Percentiles rank a stretch among this genome's conserved stretches.
These are phyloP conservation scores for Cyathus striatus DNA, from an alignment of 768 basidiomycete genomes.

Conservation along the genomic window DNA sequence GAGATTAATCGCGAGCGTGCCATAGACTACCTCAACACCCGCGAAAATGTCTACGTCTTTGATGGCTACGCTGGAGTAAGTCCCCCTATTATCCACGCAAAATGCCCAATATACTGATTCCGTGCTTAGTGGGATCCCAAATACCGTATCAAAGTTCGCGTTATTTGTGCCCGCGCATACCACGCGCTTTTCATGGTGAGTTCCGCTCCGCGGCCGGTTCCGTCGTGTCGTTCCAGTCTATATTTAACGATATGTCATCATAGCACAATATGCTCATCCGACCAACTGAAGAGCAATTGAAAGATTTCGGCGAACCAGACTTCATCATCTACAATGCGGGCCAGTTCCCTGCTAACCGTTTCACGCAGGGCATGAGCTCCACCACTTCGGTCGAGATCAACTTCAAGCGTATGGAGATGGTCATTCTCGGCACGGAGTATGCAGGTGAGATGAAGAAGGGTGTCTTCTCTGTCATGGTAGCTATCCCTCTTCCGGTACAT, in stretches of 20 bases:
- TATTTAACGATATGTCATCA: too few species aligned
- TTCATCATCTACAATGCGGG: conserved; percentile 99
- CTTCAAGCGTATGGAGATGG: conserved; percentile 99
- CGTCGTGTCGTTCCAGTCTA: too few species aligned
- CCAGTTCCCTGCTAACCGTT: conserved; percentile 99
- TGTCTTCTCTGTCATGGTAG: conserved; percentile 96
- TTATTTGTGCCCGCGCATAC: conserved; percentile 97
- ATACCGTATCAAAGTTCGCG: conserved; percentile 99
- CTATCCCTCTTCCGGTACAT: too few species aligned
- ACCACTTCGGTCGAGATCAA: conserved; percentile 99
- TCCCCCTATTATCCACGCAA: conserved; percentile 4
- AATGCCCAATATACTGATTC: conserved; percentile 5
- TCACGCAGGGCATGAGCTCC: conserved; percentile 99
- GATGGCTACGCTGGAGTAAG: conserved; percentile 89
- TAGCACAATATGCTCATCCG: conserved; percentile 99
- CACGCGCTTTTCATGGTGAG: conserved; percentile 97
- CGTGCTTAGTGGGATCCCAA: conserved; percentile 85
- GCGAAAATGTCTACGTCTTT: conserved; percentile 97
- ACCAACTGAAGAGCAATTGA: conserved; percentile 91
- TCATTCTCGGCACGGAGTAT: conserved; percentile 97
- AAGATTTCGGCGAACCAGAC: conserved; percentile 94
- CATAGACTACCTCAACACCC: conserved; percentile 97
- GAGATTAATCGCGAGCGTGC: conserved; percentile 99
- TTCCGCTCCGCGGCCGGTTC: too few species aligned
- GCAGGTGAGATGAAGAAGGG: conserved; percentile 99